Evolutionary conservation across 352 stramenopile genomes (phyloP).

Genomic region (Phytophthora multivora): DNA sequence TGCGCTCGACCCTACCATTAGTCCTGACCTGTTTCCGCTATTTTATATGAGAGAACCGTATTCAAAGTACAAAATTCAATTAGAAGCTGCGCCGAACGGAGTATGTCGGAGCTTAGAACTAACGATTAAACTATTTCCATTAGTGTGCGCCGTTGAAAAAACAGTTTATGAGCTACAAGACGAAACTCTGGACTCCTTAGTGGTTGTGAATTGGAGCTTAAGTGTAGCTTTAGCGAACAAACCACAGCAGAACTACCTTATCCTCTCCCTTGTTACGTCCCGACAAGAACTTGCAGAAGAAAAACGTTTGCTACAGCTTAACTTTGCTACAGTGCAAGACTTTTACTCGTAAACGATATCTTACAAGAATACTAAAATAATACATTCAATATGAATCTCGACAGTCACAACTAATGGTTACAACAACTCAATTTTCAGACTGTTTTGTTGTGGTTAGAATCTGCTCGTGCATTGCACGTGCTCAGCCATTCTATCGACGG

Average conservation of each 20-base stretch:
- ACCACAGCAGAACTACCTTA: not conserved
- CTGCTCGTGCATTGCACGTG: no score
- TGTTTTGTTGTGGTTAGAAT: no score
- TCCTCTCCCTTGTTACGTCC: not conserved
- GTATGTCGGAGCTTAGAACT: not conserved
- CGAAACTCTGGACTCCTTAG: not conserved
- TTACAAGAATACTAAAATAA: no score
- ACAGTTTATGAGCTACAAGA: slow-evolving; percentile 7
- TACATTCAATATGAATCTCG: no score
- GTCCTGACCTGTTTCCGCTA: not conserved
- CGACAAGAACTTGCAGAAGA: not conserved
- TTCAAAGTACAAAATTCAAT: not conserved
- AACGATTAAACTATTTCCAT: not conserved
- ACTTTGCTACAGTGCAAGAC: no score
- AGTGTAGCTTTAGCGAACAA: not conserved
- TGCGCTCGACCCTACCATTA: not conserved
- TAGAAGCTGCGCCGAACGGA: not conserved
- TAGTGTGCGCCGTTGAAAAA: not conserved
- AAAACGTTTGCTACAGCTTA: not conserved
- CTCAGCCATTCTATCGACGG: no score
- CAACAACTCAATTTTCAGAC: no score
- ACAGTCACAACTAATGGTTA: no score
- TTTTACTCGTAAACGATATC: no score
- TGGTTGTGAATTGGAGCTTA: not conserved
- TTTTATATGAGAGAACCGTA: not conserved